phyloP scores from a whole-genome alignment of 306 rosid genomes.

The Casuarina equisetifolia region DNA sequence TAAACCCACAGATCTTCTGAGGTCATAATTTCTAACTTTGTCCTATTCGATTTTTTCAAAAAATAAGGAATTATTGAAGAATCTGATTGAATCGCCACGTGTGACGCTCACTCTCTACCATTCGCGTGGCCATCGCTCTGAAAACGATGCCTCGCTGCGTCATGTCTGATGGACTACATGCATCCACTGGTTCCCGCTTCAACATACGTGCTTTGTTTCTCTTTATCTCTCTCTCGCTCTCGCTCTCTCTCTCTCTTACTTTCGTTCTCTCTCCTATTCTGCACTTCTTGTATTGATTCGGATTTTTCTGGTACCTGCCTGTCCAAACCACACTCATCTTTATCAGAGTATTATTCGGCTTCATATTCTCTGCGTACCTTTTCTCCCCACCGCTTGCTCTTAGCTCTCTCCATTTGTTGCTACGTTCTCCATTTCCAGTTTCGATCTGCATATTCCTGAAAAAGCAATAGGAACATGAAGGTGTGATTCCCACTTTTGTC shows the following conservation, averaged over 20 bases:
- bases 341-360: slow-evolving; percentile 38
- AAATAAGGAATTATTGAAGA: not conserved
- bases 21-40: not conserved
- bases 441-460: slow-evolving; percentile 32
- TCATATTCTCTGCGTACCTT: slow-evolving; percentile 34
- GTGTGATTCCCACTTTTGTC: slow-evolving; percentile 41
- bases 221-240: slow-evolving; percentile 22
- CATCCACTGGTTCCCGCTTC: not conserved
- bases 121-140: slow-evolving; percentile 9
- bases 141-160: not conserved
- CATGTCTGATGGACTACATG: slow-evolving; percentile 3
- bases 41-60: not conserved
- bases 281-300: slow-evolving; percentile 73
- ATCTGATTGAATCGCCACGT: not conserved
- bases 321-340: slow-evolving; percentile 15
- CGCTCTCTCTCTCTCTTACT: slow-evolving; percentile 14
- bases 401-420: slow-evolving; percentile 9
- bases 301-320: slow-evolving; percentile 48
- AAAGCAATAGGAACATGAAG: slow-evolving; percentile 55
- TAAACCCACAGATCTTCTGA: not conserved
- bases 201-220: not conserved
- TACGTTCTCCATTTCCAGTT: slow-evolving; percentile 19
- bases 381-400: slow-evolving; percentile 14
- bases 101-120: not conserved
- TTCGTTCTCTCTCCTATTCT: slow-evolving; percentile 66